Evolutionary conservation across 371 early-diverging fungal species (phyloP), one percentile per base, ranked within the genome.

Genomic region (Mortierella sp.): DNA sequence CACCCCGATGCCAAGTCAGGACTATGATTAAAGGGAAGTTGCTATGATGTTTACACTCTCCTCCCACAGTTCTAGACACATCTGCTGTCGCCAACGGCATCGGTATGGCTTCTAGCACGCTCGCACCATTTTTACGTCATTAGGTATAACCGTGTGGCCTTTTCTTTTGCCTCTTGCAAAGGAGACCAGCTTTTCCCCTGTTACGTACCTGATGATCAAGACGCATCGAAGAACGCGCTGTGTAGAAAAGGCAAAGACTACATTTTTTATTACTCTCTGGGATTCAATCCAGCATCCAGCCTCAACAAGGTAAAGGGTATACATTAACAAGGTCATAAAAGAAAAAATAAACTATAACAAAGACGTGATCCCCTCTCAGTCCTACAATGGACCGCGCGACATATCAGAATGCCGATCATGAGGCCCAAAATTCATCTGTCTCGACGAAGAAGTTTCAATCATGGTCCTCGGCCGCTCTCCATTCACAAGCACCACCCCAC

Each of bases 371-470:
- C 4, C 28, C 57, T 13, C 13, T 13, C 59, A 14, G 54, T 51
- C 40, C n/a, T 73, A 37, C 16, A 21, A 37, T 21, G 51, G 74
- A 64, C 51, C 37, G 14, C 43, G 16, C 13, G 50, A n/a, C 0
- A 11, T 53, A n/a, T 43, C 54, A 0, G 43, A 24, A 24, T 59
- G 43, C 24, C 16, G 19, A 13, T 61, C 70, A 14, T 50, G 21
- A 24, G 73, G 64, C 1, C 81, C 76, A 2, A 76, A 26, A 0
- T 71, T 73, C 31, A 69, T 78, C 50, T 78, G 82, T 31, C 74
- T 31, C 61, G 61, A 43, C 9, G 78, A 55, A 2, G 55, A 64
- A 6, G 78, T 74, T 14, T 75, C 70, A 67, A 78, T 70, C 24
- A 46, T 50, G 8, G 31, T 43, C 40, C 9, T 13, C n/a, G 72